Base-by-base conservation (phyloP, 768 basidiomycete species). In the Infundibulicybe gibba region DNA sequence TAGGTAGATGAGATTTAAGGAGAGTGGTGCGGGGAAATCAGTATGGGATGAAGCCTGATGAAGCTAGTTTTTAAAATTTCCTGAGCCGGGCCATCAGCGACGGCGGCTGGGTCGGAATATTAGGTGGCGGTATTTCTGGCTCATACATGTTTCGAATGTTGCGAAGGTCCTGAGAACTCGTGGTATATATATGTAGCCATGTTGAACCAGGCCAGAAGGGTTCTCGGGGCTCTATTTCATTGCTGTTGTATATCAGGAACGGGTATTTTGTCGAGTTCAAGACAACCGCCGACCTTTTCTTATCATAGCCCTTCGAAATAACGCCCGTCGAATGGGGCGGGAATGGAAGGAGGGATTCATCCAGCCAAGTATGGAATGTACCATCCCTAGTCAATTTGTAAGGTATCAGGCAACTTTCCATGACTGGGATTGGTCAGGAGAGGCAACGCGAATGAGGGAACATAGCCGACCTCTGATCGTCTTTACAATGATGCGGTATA, bases 371-470 rank as follows among this genome's bases (percentile, higher is more conserved):
- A 21, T 64, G 64, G 43, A 76, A 62, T 14, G 60, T 60, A 14
- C 65, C 56, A 21, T 64, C 57, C 19, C 58, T 59, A 4, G 58
- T 52, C 44, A 74, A 65, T 5, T 65, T 62, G 48, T 76, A 78
- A 3, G 68, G 69, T 5, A 70, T 57, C 25, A 76, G 71, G 19
- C 70, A 73, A 41, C 63, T 66, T 48, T 80, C 76, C 67, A 80
- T 72, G 3, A 60, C 77, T 78, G 48, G 21, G 34, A 35, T 25
- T 0, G 40, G 20, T 10, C 34, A 31, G 20, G 19, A 19, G 42
- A 31, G 42, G 25, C n/a, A 10, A 16, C 16, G n/a, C 34, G 34
- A 25, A 25, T 8, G 8, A 25, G n/a, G n/a, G 25, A 25, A 25
- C 8, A 25, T 8, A 8, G 25, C 54, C 40, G 47, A 75, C 75